Conservation (phyloP, 495 filamentous ascomycete species). For the Daldinia caldariorum region DNA sequence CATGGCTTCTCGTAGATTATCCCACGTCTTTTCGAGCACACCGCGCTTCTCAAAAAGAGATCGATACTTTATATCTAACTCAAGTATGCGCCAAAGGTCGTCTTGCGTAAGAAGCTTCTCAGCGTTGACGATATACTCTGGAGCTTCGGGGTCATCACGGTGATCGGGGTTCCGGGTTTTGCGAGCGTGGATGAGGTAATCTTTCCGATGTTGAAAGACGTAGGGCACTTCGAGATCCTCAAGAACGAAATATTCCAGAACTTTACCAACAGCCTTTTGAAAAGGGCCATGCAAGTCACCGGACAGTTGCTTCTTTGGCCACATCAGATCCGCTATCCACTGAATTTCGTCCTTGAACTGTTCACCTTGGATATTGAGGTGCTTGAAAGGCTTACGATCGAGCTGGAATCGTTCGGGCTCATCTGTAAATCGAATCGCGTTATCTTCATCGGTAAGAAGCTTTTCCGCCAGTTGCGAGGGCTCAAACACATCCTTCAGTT, state of each 20-base stretch:
- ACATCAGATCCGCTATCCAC: slow-evolving; percentile 90
- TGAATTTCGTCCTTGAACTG: slow-evolving; percentile 86
- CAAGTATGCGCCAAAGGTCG: slow-evolving; percentile 93
- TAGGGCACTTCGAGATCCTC: slow-evolving; percentile 96
- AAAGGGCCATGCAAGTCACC: slow-evolving; percentile 80
- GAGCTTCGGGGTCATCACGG: slow-evolving; percentile 66
- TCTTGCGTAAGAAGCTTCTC: slow-evolving; percentile 92
- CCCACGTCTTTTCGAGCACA: slow-evolving; percentile 78
- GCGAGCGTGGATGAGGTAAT: slow-evolving; percentile 93
- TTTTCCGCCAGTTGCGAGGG: slow-evolving; percentile 92
- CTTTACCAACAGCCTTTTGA: slow-evolving; percentile 85
- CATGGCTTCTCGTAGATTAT: slow-evolving; percentile 69
- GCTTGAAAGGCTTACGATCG: slow-evolving; percentile 84
- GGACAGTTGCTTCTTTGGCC: slow-evolving; percentile 79
- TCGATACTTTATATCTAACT: slow-evolving; percentile 92
- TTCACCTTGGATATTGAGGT: slow-evolving; percentile 77
- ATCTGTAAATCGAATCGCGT: slow-evolving; percentile 83
- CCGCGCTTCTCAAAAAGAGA: slow-evolving; percentile 90
- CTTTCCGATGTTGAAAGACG: slow-evolving; percentile 96
- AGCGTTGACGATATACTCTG: slow-evolving; percentile 76
- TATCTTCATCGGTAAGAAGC: slow-evolving; percentile 94
- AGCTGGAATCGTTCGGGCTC: slow-evolving; percentile 95
- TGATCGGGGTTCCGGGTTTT: slow-evolving; percentile 71
- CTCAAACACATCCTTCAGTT: slow-evolving; percentile 97
- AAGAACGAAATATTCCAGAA: slow-evolving; percentile 92